Conservation (phyloP, 345 rosid species). For the Cardiospermum halicacabum region DNA sequence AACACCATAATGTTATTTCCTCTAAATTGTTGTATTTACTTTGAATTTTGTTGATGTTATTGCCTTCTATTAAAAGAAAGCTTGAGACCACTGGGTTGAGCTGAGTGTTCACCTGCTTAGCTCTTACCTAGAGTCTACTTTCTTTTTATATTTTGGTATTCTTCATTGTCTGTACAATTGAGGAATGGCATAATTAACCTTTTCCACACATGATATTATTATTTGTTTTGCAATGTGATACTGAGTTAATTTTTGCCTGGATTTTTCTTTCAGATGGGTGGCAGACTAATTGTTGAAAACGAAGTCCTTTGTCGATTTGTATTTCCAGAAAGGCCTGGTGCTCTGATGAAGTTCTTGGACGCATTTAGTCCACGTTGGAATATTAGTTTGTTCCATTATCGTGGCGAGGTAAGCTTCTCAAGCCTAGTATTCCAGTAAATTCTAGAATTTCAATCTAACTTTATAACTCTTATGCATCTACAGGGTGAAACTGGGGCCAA, state of each 20-base stretch:
- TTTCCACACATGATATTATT: neutral
- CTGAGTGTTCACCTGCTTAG: neutral
- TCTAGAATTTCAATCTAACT: neutral
- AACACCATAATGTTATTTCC: neutral
- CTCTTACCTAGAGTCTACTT: neutral
- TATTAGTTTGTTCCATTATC: conserved; percentile 93
- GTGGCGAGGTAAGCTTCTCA: conserved; percentile 54
- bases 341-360: conserved; percentile 90
- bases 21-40: neutral
- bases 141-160: too few species aligned
- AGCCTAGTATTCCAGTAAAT: conserved; percentile 3
- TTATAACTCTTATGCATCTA: conserved; percentile 9
- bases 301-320: conserved; percentile 78
- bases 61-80: neutral
- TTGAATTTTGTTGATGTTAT: neutral
- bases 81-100: neutral
- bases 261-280: conserved; percentile 69
- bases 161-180: neutral
- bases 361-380: conserved; percentile 93
- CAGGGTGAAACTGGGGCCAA: conserved; percentile 97
- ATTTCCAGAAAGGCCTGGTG: conserved; percentile 95
- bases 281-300: conserved; percentile 58
- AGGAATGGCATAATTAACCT: neutral
- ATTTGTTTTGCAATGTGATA: neutral
- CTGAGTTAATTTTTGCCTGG: neutral